Percentiles rank a stretch among this genome's conserved stretches.
Evolutionary conservation across 176 grass and related monocot species (phyloP).

Genomic region (Rhipidocladum racemiflorum): DNA sequence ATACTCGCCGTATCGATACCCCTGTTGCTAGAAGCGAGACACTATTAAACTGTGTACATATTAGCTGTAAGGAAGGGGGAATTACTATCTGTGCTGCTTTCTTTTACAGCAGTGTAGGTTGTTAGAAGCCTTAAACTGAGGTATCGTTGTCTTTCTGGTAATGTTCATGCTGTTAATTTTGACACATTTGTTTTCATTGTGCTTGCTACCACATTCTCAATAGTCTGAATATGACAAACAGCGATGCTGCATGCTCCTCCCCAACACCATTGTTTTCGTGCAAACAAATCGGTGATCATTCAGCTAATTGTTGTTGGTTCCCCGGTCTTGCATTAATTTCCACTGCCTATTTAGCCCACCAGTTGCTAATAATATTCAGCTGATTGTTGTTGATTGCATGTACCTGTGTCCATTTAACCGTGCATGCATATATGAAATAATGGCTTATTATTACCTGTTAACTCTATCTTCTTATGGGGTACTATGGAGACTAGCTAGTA

Average conservation of each 20-base stretch:
- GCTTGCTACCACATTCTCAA: neutral
- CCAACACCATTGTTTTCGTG: neutral
- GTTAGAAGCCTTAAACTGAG: neutral
- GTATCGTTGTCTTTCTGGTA: neutral
- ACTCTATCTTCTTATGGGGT: neutral
- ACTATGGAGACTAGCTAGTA: no score
- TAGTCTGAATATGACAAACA: neutral
- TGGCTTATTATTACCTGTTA: neutral
- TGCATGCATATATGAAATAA: no score
- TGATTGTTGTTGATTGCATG: slow-evolving; percentile 3
- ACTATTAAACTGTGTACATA: slow-evolving; percentile 27
- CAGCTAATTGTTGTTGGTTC: neutral
- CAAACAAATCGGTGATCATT: neutral
- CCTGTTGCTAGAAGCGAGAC: slow-evolving; percentile 81
- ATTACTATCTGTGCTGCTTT: no score
- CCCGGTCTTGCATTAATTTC: neutral
- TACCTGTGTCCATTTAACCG: neutral
- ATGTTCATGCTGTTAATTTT: neutral
- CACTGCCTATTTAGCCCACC: neutral
- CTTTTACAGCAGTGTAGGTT: neutral
- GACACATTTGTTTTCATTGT: neutral
- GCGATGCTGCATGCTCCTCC: neutral
- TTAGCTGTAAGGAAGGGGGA: neutral
- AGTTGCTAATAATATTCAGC: neutral
- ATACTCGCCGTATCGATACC: slow-evolving; percentile 66